Base-by-base conservation (phyloP, 2,329 filamentous ascomycete species). In the Aspergillus vadensis region DNA sequence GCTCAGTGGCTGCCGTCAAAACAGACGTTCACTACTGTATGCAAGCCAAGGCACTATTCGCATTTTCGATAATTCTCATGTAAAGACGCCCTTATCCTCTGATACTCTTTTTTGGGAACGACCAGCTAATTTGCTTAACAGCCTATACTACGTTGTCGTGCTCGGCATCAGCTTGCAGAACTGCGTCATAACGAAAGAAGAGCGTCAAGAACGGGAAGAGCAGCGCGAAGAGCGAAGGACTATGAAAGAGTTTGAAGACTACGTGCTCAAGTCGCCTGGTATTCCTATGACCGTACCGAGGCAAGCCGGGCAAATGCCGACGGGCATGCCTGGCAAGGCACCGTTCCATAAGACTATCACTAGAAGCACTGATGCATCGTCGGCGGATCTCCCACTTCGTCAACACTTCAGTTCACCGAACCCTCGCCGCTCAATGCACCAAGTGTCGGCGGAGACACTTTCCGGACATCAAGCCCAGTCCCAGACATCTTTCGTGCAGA, bases 41-140 rank as follows among this genome's bases (percentile, higher is more conserved):
- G 73, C 86, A 88, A 73, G 85, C 86, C 4, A 86, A 88, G 68
- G 77, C 79, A 6, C 75, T 80, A 3, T 88, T 88, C 67, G 84
- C 80, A 1, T 77, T 86, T 19, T 84, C 81, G 3, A 76, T 85
- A 54, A 72, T 86, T 25, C 80, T 86, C 72, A 75, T 83, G 84
- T 87, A 77, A 71, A 82, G 80, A 19, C 17, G 17, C 44, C 27
- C 27, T 21, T 36, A 14, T 36, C 2, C 32, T 14, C 32, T 36
- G 4, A 36, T 36, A 36, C 2, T 17, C 32, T 23, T n/a, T 6
- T 10, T n/a, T 10, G 6, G 27, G 21, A 10, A 25, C 38, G 25
- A 5, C 41, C 25, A 36, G 17, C 63, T 68, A 57, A 74, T 58
- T 21, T 12, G 41, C 21, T 17, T 36, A 19, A 30, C 58, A 86